Base-by-base conservation (phyloP, 1,139 yeast genomes). In the Blastobotrys malaysiensis region DNA sequence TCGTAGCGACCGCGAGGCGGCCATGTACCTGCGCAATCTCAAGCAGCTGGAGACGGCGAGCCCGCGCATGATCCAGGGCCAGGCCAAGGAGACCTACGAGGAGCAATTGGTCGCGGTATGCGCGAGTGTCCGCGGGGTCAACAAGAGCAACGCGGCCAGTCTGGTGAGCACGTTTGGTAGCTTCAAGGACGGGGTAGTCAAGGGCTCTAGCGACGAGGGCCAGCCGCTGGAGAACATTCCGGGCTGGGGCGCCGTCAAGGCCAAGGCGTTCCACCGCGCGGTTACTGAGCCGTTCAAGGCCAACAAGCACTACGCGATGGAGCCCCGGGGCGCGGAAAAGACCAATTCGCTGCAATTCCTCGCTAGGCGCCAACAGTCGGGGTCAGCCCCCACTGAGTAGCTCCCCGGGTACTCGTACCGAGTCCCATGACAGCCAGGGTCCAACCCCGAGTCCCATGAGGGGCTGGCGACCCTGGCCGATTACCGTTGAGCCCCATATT, bases 1-100 rank as follows among this genome's bases (percentile, higher is more conserved):
- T 0, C 90, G 96, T 88, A 81, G 84, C 27, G 83, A 82, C 61
- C 89, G 83, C 59, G 97, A 93, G 65, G 96, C 97, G 1, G 96
- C 91, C 0, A 83, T 81, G 56, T 91, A 90, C 65, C 69, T 91
- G 9, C 57, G 68, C 7, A 64, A 67, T 18, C 63, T 73, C 48
- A 70, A 71, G 50, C 57, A 61, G 39, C 64, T 64, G 46, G 73
- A 71, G 48, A 60, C 61, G 16, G 68, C 72, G 4, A 60, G 69
- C 1, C 66, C 73, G 2, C 65, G 65, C 44, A 60, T 66, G 22
- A 77, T 81, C 54, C 76, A 75, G 61, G 84, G 82, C 3, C 62
- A 69, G 21, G 69, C 68, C 56, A 73, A 73, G 43, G 69, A 69
- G 4, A 81, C 77, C 59, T 81, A 78, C 64, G 73, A 73, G 43